Base-by-base conservation (phyloP, 495 filamentous ascomycete genomes). In the Xylaria telfairii region DNA sequence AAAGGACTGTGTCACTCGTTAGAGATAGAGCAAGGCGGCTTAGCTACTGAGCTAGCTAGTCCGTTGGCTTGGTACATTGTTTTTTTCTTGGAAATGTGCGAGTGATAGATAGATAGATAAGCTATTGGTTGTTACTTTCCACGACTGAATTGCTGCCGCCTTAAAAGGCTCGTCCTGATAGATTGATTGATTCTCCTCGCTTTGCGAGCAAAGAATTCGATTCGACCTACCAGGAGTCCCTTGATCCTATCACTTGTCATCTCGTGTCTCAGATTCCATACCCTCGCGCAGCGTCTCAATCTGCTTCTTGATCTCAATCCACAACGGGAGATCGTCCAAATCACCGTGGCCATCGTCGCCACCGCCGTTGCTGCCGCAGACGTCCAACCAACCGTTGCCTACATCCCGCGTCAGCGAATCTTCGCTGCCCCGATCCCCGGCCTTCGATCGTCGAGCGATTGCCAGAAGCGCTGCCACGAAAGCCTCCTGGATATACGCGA, bases 401-500 rank as follows among this genome's bases (percentile, higher is more conserved):
- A 66, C 26, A 24, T 77, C 78, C 39, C 77, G 76, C 1, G 54
- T 60, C 21, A 62, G 39, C 7, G 19, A 65, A n/a, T 65, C 30
- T 15, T 46, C 49, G 12, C 34, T 26, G 21, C 32, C 51, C 26
- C 47, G 67, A 6, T 57, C 37, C 15, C n/a, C 41, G 2, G 44
- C 68, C 3, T 71, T 39, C 6, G 76, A 75, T 24, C 72, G 73
- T 30, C 79, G 74, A 0, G 83, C 86, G 41, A 91, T 86, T 13
- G 82, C 79, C 53, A 91, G 75, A 51, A 91, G 73, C 0, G 87
- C 84, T 5, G 88, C 85, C 1, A 91, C 86, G 60, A 92, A 91
- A 0, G 85, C 87, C 72, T 92, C 90, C 73, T 91, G 86, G 73
- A 91, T 80, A 65, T 91, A 91, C 0, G 90, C 90, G 72, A 91